Base-by-base conservation (phyloP, 257 asterid species). In the Capsicum baccatum region DNA sequence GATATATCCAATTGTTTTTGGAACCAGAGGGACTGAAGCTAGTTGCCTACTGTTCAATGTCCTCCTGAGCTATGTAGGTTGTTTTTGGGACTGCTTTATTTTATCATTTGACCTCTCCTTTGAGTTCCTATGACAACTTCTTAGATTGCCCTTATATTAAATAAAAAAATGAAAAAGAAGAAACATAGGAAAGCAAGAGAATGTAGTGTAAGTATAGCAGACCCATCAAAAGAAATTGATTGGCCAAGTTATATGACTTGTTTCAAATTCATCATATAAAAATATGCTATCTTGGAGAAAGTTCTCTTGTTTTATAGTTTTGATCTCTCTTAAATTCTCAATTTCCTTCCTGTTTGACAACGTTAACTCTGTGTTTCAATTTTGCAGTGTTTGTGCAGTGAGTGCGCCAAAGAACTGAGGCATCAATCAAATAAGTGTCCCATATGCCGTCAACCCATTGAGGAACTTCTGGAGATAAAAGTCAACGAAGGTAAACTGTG, bases 391-490 rank as follows among this genome's bases (percentile, higher is more conserved):
- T 84, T 93, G 95, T 95, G 98, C 88, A 85, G 97, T 15, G 97
- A 88, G 50, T 95, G 98, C 50, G 98, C 98, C 60, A 92, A 95
- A 83, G 94, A 89, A 85, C 81, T 95, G 91, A 95, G 95, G 91
- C 89, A 91, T 85, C 98, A 92, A 84, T 91, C 98, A 68, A 90
- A 95, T 14, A 94, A 92, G 85, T 93, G 97, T 83, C 97, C 98
- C 3, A 94, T 94, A 73, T 95, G 98, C 82, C 92, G 97, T 83
- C 97, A 93, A 85, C 96, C 98, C 62, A 93, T 95, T 21, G 90
- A 91, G 87, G 95, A 93, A 89, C 98, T 95, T 87, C 86, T 95
- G 48, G 98, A 94, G 93, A 93, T 94, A 86, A 94, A 93, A 89
- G 92, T 92, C 39, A 95, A 90, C 47, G 90, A 91, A 92, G 97